Evolutionary conservation across 2,329 filamentous ascomycete genomes (phyloP), one percentile per base, ranked within the genome.

Genomic region (Penicillium occitanis): DNA sequence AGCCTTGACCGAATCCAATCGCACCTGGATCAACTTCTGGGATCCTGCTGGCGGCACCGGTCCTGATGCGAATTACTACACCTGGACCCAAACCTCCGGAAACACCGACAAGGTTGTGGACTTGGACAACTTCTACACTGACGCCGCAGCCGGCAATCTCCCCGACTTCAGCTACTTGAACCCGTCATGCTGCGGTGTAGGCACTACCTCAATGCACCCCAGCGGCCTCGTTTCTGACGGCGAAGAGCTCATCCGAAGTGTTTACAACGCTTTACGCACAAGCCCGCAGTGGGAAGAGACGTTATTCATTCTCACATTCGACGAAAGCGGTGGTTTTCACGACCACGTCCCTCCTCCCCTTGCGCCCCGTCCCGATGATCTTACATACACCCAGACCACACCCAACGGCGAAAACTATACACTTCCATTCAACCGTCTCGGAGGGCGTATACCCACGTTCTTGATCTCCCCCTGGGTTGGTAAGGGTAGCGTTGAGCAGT

Each of bases 91-190:
- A 5, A 70, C 70, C 4, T 75, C 73, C 40, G 77, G 77, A 22
- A 76, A 76, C 48, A 40, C 62, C 22, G 46, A 60, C 44, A 66
- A 63, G 13, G 58, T 63, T 17, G 65, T 66, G 25, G 60, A 46
- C 14, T 69, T 76, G 44, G 76, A 75, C 11, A 71, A 79, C 46
- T 84, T 84, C 70, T 83, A 80, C 70, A 68, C 69, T 3, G 82
- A 83, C 69, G 82, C 82, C 4, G 70, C 74, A 7, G 76, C 76
- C 5, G 82, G 82, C n/a, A 76, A 72, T 0, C 75, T 84, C 1
- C 78, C 81, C 5, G 73, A 76, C 48, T 81, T 83, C 64, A 80
- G 78, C 68, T 84, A 83, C 71, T 77, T 83, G 73, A 86, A 82
- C 70, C 81, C 82, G 2, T 63, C 60, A 6, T 66, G 65, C 65